A percentile compares a stretch with the other conserved stretches of the same genome.
These are phyloP conservation scores for Monosporascus sp. DNA, from an alignment of 2,329 filamentous ascomycete species.

Conservation along the genomic window DNA sequence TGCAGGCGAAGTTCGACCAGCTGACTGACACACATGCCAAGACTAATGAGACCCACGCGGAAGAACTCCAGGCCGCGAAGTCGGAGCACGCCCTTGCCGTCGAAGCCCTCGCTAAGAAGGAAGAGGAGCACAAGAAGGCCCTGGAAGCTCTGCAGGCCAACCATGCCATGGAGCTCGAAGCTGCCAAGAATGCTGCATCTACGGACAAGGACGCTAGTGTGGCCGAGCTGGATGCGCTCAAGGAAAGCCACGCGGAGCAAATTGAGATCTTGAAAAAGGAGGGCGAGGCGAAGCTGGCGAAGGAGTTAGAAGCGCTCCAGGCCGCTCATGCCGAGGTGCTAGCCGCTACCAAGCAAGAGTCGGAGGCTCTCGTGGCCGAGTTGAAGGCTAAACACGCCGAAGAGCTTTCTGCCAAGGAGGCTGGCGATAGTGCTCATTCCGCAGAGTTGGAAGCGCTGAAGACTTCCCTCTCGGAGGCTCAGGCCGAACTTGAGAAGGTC, in stretches of 20 bases:
- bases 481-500: slow-evolving; percentile 22
- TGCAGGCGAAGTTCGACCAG: slow-evolving; percentile 9
- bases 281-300: slow-evolving; percentile 32
- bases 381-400: slow-evolving; percentile 28
- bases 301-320: slow-evolving; percentile 33
- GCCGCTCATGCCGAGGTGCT: slow-evolving; percentile 38
- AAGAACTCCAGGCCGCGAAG: slow-evolving; percentile 13
- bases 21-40: slow-evolving; percentile 30
- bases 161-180: slow-evolving; percentile 55
- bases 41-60: slow-evolving; percentile 31
- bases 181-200: slow-evolving; percentile 46
- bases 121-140: slow-evolving; percentile 47
- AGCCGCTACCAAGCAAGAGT: slow-evolving; percentile 36
- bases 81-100: slow-evolving; percentile 30
- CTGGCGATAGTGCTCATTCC: slow-evolving; percentile 28
- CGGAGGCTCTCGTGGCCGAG: slow-evolving; percentile 33
- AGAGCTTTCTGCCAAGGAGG: slow-evolving; percentile 29
- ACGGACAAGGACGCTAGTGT: slow-evolving; percentile 44
- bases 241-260: slow-evolving; percentile 48
- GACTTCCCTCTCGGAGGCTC: slow-evolving; percentile 26
- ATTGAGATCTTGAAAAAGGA: slow-evolving; percentile 39
- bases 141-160: slow-evolving; percentile 51
- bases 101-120: slow-evolving; percentile 44
- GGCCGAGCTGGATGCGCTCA: slow-evolving; percentile 47
- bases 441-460: slow-evolving; percentile 31